A percentile compares a stretch with the other conserved stretches of the same genome.
phyloP scores from a whole-genome alignment of 1,139 yeast genomes.

The Kodamaea plutei region DNA sequence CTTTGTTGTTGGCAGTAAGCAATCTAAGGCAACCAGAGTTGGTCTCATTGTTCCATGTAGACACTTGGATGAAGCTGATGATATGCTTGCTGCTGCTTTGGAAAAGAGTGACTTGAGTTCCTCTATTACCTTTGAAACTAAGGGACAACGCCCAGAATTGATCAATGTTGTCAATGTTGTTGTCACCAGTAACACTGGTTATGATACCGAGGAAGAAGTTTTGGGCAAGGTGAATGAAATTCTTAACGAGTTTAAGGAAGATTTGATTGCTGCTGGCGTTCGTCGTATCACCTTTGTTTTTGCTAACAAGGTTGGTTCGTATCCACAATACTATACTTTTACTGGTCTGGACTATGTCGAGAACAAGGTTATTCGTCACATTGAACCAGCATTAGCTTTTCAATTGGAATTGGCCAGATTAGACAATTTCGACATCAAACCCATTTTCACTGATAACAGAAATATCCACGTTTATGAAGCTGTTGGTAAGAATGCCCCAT shows the following conservation, averaged over 20 bases:
- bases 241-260: slow-evolving; percentile 65
- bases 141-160: slow-evolving; percentile 33
- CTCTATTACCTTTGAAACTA: slow-evolving; percentile 36
- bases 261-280: slow-evolving; percentile 63
- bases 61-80: slow-evolving; percentile 88
- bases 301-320: slow-evolving; percentile 77
- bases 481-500: slow-evolving; percentile 85
- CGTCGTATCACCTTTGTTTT: slow-evolving; percentile 92
- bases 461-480: slow-evolving; percentile 97
- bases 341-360: slow-evolving; percentile 80
- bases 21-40: slow-evolving; percentile 58
- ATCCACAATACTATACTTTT: slow-evolving; percentile 95
- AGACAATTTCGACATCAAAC: slow-evolving; percentile 91
- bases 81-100: slow-evolving; percentile 70
- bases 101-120: slow-evolving; percentile 58
- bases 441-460: slow-evolving; percentile 94
- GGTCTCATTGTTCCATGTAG: slow-evolving; percentile 84
- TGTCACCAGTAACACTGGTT: slow-evolving; percentile 71
- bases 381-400: slow-evolving; percentile 97
- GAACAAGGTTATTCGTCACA: slow-evolving; percentile 92
- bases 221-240: slow-evolving; percentile 60
- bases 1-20: slow-evolving; percentile 69
- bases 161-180: slow-evolving; percentile 81
- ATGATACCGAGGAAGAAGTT: slow-evolving; percentile 65
- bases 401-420: slow-evolving; percentile 93